Evolutionary conservation across 1,284 basidiomycete species (phyloP).

Genomic region (Phylloporus sp.): DNA sequence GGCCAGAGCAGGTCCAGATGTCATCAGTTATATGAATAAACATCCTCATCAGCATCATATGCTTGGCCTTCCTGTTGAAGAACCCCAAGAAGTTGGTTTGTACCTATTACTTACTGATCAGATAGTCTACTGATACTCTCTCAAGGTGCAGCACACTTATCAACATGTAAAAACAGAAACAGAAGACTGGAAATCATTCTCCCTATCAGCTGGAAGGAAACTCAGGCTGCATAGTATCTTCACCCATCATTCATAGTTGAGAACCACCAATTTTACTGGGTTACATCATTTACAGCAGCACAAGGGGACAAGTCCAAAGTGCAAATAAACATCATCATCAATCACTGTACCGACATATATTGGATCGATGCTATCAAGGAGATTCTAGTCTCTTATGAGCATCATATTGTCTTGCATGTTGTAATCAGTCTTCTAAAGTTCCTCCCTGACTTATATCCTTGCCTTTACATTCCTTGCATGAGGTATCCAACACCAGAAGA

Average conservation of each 20-base stretch:
- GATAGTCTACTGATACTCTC: not conserved
- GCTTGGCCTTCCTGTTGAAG: not conserved
- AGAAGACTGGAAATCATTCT: not conserved
- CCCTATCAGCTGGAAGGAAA: not conserved
- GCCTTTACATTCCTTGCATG: not conserved
- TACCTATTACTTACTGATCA: not conserved
- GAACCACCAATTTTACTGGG: not conserved
- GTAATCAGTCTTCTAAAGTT: not conserved
- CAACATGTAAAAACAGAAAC: not conserved
- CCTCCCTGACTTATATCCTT: not conserved
- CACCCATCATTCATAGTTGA: not conserved
- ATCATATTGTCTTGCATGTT: not conserved
- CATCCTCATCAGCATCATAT: slow-evolving; percentile 4
- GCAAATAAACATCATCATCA: not conserved
- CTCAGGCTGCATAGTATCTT: not conserved
- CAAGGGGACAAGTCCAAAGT: not conserved
- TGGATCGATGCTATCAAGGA: not conserved
- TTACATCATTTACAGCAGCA: not conserved
- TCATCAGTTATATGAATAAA: not conserved
- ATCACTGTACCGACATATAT: not conserved
- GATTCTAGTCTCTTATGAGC: not conserved
- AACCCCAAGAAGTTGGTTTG: not conserved
- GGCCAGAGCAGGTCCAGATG: slow-evolving; percentile 1
- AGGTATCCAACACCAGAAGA: not conserved
- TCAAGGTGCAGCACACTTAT: not conserved